Base-by-base conservation (phyloP, 257 asterid species). In the Nicotiana tabacum region DNA sequence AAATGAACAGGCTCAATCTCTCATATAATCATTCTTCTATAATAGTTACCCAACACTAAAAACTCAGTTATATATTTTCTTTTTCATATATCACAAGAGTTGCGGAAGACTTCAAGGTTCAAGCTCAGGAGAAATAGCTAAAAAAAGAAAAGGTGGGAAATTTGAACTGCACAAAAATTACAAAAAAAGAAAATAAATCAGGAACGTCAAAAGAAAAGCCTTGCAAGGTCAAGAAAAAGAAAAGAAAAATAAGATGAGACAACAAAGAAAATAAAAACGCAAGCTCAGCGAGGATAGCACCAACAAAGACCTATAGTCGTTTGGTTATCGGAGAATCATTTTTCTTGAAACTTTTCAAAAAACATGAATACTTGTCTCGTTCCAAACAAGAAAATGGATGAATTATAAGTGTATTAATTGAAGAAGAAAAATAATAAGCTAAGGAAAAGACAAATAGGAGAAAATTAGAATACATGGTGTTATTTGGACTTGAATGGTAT, bases 191-290 rank as follows among this genome's bases (percentile, higher is more conserved):
- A 9, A 8, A 1, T 3, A 29, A 5, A n/a, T 5, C 8, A 4
- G 1, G 12, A 35, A 24, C n/a, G 0, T 17, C 18, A 9, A 0
- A 1, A n/a, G 8, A 3, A 83, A 86, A 86, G 89, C 21, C 89
- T 86, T 86, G 89, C 89, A 86, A 86, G 89, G 87, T 86, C 89
- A 86, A 86, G 89, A 86, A 86, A 83, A 83, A 65, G 3, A 83
- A 9, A 0, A 10, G 8, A 16, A 8, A 55, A 0, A 5, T 7
- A 48, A 9, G 0, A 4, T 0, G 0, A 9, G 0, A 6, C 0
- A 8, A 58, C 0, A 12, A 2, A 64, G 4, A 35, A 53, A 32
- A 1, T 3, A 9, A 24, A 0, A 27, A 51, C 9, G 6, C 3
- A 86, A 86, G 89, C 87, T 86, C 89, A 86, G 66, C 0, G 0